Percentiles rank a stretch among this genome's conserved stretches.
Evolutionary conservation across 257 asterid genomes (phyloP).

Genomic region (Solanum phureja): DNA sequence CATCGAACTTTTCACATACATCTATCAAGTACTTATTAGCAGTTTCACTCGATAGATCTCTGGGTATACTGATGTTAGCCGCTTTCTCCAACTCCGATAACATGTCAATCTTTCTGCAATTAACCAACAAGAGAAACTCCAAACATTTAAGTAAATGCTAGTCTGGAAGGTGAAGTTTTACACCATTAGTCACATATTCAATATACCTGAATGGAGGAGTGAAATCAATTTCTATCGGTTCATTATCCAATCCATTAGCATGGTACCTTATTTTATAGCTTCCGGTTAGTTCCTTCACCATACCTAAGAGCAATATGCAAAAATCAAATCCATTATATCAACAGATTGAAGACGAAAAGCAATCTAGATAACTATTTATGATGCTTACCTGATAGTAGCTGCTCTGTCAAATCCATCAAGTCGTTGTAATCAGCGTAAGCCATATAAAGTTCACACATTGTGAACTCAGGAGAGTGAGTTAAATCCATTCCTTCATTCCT

Average conservation of each 20-base stretch:
- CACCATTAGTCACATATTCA: background rate
- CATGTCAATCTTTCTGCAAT: background rate
- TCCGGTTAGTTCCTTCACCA: background rate
- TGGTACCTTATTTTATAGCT: background rate
- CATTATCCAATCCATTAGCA: background rate
- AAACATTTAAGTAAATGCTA: background rate
- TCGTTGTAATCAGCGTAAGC: slow-evolving; percentile 1
- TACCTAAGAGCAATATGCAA: background rate
- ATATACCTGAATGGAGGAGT: slow-evolving; percentile 3
- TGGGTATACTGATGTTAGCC: background rate
- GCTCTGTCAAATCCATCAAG: background rate
- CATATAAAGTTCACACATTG: background rate
- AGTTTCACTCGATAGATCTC: background rate
- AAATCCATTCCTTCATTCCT: slow-evolving; percentile 2
- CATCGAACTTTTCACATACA: background rate
- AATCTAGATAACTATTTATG: background rate
- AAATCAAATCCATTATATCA: background rate
- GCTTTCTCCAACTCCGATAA: background rate
- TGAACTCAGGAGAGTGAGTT: slow-evolving; percentile 1
- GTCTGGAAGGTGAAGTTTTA: background rate
- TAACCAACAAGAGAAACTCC: background rate
- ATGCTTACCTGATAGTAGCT: background rate
- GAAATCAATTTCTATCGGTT: background rate
- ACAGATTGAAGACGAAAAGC: background rate
- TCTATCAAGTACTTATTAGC: background rate